Evolutionary conservation across 2,329 filamentous ascomycete species (phyloP).

Genomic region (Geosmithia flava): DNA sequence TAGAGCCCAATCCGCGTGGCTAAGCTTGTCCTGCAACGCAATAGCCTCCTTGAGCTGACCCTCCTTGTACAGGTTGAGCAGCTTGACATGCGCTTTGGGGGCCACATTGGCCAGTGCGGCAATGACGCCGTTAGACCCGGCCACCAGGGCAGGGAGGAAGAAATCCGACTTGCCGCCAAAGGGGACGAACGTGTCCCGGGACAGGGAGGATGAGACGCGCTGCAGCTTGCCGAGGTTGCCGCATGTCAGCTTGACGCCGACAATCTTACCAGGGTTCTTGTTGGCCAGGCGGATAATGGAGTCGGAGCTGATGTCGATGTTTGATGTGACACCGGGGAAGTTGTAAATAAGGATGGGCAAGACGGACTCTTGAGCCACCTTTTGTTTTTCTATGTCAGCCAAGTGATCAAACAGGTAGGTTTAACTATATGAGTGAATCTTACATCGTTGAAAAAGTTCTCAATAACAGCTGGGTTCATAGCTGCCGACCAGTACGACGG

Average conservation of each 20-base stretch:
- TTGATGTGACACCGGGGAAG: constrained; percentile 51
- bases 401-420: neutral
- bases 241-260: constrained; percentile 57
- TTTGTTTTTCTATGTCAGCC: constrained; percentile 11
- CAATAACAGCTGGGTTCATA: constrained; percentile 46
- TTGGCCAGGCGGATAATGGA: constrained; percentile 43
- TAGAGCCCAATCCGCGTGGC: constrained; percentile 59
- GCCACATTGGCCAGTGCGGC: constrained; percentile 62
- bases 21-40: constrained; percentile 51
- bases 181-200: constrained; percentile 47
- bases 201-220: constrained; percentile 45
- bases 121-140: constrained; percentile 59
- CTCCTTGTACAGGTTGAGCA: constrained; percentile 45
- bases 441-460: constrained; percentile 39
- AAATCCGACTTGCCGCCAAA: constrained; percentile 66
- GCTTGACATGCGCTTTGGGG: constrained; percentile 50
- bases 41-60: constrained; percentile 48
- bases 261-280: constrained; percentile 45
- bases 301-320: constrained; percentile 53
- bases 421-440: neutral
- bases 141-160: constrained; percentile 54
- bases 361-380: constrained; percentile 49
- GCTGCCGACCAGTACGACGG: constrained; percentile 64
- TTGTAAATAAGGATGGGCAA: constrained; percentile 60
- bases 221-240: constrained; percentile 61